Evolutionary conservation across 2,329 filamentous ascomycete genomes (phyloP).

Genomic region (Aspergillus sp.): DNA sequence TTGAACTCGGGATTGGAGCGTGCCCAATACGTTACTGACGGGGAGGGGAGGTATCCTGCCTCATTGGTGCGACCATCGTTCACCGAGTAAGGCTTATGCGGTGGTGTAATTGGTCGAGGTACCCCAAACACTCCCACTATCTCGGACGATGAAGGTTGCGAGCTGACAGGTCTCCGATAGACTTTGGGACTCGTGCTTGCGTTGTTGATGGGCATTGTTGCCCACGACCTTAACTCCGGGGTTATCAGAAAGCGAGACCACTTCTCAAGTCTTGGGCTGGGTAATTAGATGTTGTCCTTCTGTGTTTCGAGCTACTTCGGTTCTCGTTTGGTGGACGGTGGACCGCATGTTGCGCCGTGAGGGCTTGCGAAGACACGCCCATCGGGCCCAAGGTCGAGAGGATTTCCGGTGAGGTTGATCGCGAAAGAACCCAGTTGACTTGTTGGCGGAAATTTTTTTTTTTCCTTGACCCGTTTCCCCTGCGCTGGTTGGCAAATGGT

Average conservation of each 20-base stretch:
- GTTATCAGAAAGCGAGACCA: background rate
- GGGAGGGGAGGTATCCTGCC: background rate
- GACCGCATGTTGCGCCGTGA: background rate
- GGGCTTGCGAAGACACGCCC: background rate
- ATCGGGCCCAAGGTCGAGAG: background rate
- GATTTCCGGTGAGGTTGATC: background rate
- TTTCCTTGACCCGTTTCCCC: background rate
- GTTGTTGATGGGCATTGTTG: background rate
- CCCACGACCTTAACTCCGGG: background rate
- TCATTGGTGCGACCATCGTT: background rate
- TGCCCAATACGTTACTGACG: background rate
- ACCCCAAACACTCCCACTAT: background rate
- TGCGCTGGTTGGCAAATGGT: background rate
- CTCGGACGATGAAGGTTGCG: background rate
- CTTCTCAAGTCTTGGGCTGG: no score
- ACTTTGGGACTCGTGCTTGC: background rate
- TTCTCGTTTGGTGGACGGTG: background rate
- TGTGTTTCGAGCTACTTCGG: background rate
- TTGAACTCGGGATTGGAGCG: no score
- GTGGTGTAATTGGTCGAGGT: background rate
- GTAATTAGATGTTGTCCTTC: background rate
- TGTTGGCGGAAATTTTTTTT: background rate
- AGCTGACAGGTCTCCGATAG: constrained; percentile 1
- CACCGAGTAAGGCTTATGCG: background rate
- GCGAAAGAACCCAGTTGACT: background rate